These are phyloP conservation scores for Cairneyella variabilis DNA, from an alignment of 495 filamentous ascomycete species.

Conservation along the genomic window DNA sequence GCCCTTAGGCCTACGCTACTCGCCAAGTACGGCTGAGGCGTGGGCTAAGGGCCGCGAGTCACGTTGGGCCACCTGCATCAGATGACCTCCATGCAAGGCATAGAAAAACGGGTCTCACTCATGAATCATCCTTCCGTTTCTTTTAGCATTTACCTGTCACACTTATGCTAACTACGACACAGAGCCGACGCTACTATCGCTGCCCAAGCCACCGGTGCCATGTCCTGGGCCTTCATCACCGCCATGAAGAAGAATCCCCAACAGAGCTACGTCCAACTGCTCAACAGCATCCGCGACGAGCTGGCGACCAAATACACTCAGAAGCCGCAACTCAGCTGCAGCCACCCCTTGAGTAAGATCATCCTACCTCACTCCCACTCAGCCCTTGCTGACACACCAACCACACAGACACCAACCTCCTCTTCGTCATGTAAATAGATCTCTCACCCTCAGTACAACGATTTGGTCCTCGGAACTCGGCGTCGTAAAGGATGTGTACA, in stretches of 20 bases:
- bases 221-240: constrained; percentile 96
- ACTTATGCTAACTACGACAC: constrained; percentile 18
- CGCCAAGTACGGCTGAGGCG: constrained; percentile 30
- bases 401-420: constrained; percentile 24
- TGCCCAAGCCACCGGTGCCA: constrained; percentile 90
- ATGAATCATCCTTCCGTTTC: background rate
- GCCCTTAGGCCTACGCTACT: constrained; percentile 18
- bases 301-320: constrained; percentile 84
- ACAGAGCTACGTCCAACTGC: constrained; percentile 92
- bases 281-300: constrained; percentile 95
- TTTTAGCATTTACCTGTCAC: constrained; percentile 3
- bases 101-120: too few species aligned
- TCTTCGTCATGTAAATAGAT: constrained; percentile 28
- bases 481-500: constrained; percentile 19
- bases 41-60: constrained; percentile 52
- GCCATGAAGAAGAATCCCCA: constrained; percentile 96
- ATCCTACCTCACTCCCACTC: background rate
- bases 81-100: too few species aligned
- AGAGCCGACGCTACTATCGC: constrained; percentile 63
- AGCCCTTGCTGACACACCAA: constrained; percentile 3
- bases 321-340: constrained; percentile 95
- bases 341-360: constrained; percentile 86
- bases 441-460: too few species aligned
- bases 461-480: background rate
- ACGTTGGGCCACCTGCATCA: constrained; percentile 45